These are phyloP conservation scores for Gossypium gossypioides DNA, from an alignment of 441 rosid genomes.

Conservation along the genomic window DNA sequence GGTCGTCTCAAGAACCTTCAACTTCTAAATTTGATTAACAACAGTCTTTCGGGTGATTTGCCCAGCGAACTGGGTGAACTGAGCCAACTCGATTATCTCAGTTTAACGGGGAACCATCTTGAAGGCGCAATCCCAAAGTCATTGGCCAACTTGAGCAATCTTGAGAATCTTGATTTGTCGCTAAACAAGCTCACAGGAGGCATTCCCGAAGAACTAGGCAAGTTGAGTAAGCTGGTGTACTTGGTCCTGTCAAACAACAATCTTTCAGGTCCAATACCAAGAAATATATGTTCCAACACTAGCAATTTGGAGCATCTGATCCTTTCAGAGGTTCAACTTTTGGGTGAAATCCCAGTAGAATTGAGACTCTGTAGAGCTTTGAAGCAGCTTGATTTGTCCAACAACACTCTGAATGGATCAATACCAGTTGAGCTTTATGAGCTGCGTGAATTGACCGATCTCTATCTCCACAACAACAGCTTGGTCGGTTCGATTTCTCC, in stretches of 20 bases:
- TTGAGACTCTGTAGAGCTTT: constrained; percentile 45
- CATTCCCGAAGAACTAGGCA: constrained; percentile 58
- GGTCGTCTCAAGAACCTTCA: constrained; percentile 43
- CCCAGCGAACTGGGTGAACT: constrained; percentile 53
- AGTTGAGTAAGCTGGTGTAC: constrained; percentile 44
- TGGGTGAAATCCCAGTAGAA: constrained; percentile 55
- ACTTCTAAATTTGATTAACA: constrained; percentile 53
- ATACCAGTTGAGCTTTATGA: constrained; percentile 51
- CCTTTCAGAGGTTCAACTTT: constrained; percentile 44
- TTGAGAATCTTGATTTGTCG: constrained; percentile 58
- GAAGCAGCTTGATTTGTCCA: constrained; percentile 64
- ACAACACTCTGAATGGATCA: constrained; percentile 53
- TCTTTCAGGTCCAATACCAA: constrained; percentile 45
- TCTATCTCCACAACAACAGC: constrained; percentile 75
- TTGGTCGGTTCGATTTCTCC: constrained; percentile 59
- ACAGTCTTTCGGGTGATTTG: constrained; percentile 56
- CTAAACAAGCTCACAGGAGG: constrained; percentile 50
- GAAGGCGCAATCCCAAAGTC: constrained; percentile 52
- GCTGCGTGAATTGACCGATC: constrained; percentile 38
- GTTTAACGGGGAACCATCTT: constrained; percentile 52
- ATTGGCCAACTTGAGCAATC: constrained; percentile 34
- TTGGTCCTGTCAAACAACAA: constrained; percentile 52
- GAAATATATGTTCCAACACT: constrained; percentile 39
- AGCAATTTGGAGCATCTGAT: constrained; percentile 38
- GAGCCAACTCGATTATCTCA: constrained; percentile 44